phyloP scores from a whole-genome alignment of 1,284 basidiomycete genomes.

The Amylostereum areolatum region DNA sequence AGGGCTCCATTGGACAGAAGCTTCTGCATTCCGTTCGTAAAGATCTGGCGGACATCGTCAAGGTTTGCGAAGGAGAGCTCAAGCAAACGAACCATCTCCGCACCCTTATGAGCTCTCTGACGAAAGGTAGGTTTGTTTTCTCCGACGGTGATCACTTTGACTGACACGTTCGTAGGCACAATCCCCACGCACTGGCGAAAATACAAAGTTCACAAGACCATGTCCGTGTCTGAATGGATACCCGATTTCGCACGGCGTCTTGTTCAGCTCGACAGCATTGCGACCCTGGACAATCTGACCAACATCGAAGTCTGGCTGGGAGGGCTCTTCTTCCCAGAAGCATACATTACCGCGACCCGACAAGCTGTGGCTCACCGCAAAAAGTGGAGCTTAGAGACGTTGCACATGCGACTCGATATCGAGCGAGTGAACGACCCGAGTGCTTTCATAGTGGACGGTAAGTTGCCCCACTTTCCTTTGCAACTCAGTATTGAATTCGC shows the following conservation, averaged over 20 bases:
- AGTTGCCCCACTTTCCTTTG: conserved; percentile 18
- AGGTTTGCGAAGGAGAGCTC: conserved; percentile 79
- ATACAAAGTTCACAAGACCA: conserved; percentile 81
- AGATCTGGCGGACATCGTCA: conserved; percentile 77
- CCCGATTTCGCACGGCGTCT: conserved; percentile 77
- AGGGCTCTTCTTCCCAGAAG: conserved; percentile 92
- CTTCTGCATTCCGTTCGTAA: conserved; percentile 72
- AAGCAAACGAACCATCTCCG: conserved; percentile 96
- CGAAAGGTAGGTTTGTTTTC: conserved; percentile 58
- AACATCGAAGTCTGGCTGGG: conserved; percentile 86
- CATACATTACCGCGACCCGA: conserved; percentile 89
- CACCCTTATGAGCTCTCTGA: conserved; percentile 79
- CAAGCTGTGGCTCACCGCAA: conserved; percentile 89
- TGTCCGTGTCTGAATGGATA: conserved; percentile 82
- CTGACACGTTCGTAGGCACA: conserved; percentile 47
- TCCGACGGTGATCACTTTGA: neutral
- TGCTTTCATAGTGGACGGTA: conserved; percentile 84
- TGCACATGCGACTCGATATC: conserved; percentile 74
- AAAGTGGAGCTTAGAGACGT: conserved; percentile 88
- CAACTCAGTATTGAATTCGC: conserved; percentile 1
- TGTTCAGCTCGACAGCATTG: conserved; percentile 75
- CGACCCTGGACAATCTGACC: conserved; percentile 57
- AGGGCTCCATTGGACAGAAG: conserved; percentile 74
- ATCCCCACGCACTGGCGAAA: conserved; percentile 84
- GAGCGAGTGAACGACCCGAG: conserved; percentile 69